phyloP scores from a whole-genome alignment of 208 protist genomes.

The Trypanosoma avium region DNA sequence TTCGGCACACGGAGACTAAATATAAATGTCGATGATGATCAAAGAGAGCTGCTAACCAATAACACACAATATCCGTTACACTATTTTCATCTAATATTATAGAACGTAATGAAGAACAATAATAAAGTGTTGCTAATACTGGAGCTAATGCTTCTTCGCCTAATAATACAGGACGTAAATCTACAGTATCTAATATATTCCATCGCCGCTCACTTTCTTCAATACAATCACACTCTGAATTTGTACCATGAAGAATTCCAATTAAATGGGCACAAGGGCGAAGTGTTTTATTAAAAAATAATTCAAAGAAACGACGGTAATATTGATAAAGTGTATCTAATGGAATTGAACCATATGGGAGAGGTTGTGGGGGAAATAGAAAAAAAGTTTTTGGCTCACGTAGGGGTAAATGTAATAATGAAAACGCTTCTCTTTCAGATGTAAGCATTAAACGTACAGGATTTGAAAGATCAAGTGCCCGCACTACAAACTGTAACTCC shows the following conservation, averaged over 20 bases:
- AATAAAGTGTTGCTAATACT: conserved; percentile 62
- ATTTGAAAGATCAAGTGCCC: conserved; percentile 65
- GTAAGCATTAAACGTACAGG: conserved; percentile 30
- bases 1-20: conserved; percentile 45
- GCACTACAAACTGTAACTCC: conserved; percentile 60
- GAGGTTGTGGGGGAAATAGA: conserved; percentile 22
- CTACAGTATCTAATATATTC: conserved; percentile 46
- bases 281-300: conserved; percentile 40
- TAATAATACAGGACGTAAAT: conserved; percentile 57
- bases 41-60: conserved; percentile 65
- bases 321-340: conserved; percentile 63
- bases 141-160: conserved; percentile 66
- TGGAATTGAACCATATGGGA: conserved; percentile 70
- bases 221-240: no score
- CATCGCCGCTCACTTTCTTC: no score
- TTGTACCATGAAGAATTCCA: no score
- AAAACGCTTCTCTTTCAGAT: conserved; percentile 44
- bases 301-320: conserved; percentile 59
- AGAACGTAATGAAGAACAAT: conserved; percentile 55
- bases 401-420: conserved; percentile 27
- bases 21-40: conserved; percentile 56
- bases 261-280: no score
- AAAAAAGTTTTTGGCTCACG: conserved; percentile 23
- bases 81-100: conserved; percentile 67
- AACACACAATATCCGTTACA: conserved; percentile 64